Evolutionary conservation across 352 stramenopile species (phyloP), one percentile per base, ranked within the genome.

Genomic region (Pythium folliculosum): DNA sequence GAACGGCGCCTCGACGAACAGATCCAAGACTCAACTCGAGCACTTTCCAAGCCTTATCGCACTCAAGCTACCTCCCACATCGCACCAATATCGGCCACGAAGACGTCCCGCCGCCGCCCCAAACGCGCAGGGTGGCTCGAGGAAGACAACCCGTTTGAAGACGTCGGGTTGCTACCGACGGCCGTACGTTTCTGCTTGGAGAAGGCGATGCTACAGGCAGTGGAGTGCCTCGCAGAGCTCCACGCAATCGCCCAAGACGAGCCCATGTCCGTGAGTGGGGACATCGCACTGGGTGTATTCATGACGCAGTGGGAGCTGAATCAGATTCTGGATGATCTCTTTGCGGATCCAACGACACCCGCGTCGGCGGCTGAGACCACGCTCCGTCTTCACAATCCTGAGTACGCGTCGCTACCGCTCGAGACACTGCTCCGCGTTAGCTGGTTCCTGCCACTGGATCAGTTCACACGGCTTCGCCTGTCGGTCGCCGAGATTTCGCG

Each of bases 381-480:
- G 7, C 25, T 73, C 8, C 2, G 1, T 13, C 61, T 73, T 17
- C 37, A 73, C 27, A 38, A 73, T 21, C 53, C 60, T 1, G 61
- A 71, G 23, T 74, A 77, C 54, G 30, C 32, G 0, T 5, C 27
- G 0, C 50, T 77, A 2, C 50, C 68, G 14, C 60, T 78, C 5
- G 44, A 70, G 14, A 65, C 71, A 21, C 71, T 82, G 16, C 63
- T 90, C 1, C 70, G 80, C 62, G 76, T 80, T 14, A 89, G 77
- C 37, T 90, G 82, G 82, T 86, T 90, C 55, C 47, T 90, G n/a
- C 81, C 81, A 12, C 87, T 91, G 17, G 77, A 86, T 19, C 64
- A 88, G 14, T 62, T 88, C 14, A 38, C 69, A 14, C 60, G 76
- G 6, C 59, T 89, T 10, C 72, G 81, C 21, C 79, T 43, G 48